Base-by-base conservation (phyloP, 148 eudicot species). In the Talinum fruticosum region DNA sequence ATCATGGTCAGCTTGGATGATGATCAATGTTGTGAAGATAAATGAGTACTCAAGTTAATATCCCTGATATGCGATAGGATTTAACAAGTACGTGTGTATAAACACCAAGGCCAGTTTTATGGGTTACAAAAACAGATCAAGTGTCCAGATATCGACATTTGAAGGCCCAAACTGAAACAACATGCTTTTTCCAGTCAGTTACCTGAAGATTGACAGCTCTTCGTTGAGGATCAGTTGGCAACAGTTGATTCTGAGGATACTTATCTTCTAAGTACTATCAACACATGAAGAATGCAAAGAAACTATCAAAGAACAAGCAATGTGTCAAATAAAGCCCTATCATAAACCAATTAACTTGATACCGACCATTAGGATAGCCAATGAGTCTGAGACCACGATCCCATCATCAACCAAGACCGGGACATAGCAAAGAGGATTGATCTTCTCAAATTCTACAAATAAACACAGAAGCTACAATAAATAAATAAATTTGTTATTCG, bases 221-320 rank as follows among this genome's bases (percentile, higher is more conserved):
- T 54, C 49, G 81, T 71, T 54, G 74, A 73, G 83, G 87, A 81
- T 90, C 90, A 75, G 49, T 75, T 1, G 89, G 90, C 79, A 90
- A 87, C 47, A 89, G 87, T 45, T 79, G 82, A 32, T 81, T 82
- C 33, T 82, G 66, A 73, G 90, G 90, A 82, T 87, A 89, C 74
- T 84, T 87, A 75, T 90, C 89, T 83, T 90, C 94, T 82, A 90
- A 77, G 78, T 89, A 89, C 94, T 90, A 73, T 36, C 73, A 72
- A 33, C 19, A 76, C 24, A 80, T 59, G 51, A 66, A n/a, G 57
- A 81, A 14, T 12, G 49, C 34, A 61, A 13, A 35, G 36, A 13
- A 61, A 66, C 19, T 26, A 68, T 70, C 28, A 71, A 71, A 61
- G 41, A 75, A 4, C 23, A 64, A 68, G 36, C 38, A 35, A 30